phyloP scores from a whole-genome alignment of 2,329 filamentous ascomycete species.

The Didymella lethalis region DNA sequence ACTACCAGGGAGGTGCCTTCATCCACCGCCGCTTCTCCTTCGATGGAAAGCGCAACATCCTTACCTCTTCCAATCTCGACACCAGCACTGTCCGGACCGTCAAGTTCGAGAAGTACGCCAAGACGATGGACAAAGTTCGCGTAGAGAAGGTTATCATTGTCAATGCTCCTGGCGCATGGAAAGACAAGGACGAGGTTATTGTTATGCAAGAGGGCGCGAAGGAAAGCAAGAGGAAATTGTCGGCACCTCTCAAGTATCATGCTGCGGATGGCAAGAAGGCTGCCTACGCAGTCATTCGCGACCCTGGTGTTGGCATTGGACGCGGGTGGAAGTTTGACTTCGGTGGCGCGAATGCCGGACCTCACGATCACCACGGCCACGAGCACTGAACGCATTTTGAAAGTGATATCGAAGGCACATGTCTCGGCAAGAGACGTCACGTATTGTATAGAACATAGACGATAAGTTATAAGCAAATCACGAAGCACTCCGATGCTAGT shows the following conservation, averaged over 20 bases:
- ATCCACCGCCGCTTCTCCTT: slow-evolving; percentile 85
- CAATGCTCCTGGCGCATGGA: slow-evolving; percentile 78
- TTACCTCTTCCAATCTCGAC: slow-evolving; percentile 69
- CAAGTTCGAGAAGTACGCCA: slow-evolving; percentile 76
- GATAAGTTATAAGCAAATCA: neutral
- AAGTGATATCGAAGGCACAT: neutral
- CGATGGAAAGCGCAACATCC: slow-evolving; percentile 58
- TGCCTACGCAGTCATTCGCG: slow-evolving; percentile 69
- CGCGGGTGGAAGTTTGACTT: slow-evolving; percentile 71
- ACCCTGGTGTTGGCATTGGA: slow-evolving; percentile 68
- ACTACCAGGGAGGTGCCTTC: slow-evolving; percentile 84
- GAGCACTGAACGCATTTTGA: slow-evolving; percentile 27
- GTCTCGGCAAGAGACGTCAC: neutral
- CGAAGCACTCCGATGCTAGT: neutral
- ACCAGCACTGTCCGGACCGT: slow-evolving; percentile 60
- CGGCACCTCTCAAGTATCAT: slow-evolving; percentile 68
- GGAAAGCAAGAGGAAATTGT: slow-evolving; percentile 53
- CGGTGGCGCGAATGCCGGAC: slow-evolving; percentile 20
- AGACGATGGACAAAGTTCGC: slow-evolving; percentile 77
- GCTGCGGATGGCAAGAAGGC: slow-evolving; percentile 63
- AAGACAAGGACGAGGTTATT: slow-evolving; percentile 67
- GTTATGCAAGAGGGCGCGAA: slow-evolving; percentile 67
- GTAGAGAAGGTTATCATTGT: slow-evolving; percentile 88
- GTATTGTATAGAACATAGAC: neutral
- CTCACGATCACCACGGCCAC: slow-evolving; percentile 36